These are phyloP conservation scores for Noccaea bulbosa DNA, from an alignment of 345 rosid species.

Conservation along the genomic window DNA sequence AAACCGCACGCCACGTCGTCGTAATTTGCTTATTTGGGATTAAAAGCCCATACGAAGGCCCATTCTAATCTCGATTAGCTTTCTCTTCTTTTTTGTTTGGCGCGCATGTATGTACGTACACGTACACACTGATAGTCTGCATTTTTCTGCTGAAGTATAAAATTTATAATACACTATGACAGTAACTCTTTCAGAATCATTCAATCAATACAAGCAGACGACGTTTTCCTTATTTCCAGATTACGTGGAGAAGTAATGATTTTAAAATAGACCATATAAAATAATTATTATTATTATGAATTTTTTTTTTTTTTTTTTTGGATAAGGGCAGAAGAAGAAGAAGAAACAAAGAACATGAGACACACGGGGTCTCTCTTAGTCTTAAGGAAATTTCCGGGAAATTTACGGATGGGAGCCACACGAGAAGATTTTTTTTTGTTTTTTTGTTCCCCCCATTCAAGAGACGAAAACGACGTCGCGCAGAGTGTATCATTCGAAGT, in stretches of 20 bases:
- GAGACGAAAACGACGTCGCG: constrained; percentile 29
- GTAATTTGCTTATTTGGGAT: neutral
- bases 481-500: neutral
- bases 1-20: neutral
- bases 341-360: constrained; percentile 10
- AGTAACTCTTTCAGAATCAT: constrained; percentile 1
- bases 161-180: too few species aligned
- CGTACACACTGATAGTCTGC: neutral
- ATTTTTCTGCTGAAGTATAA: too few species aligned
- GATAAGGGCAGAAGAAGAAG: constrained; percentile 1
- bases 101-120: too few species aligned
- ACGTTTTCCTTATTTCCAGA: neutral
- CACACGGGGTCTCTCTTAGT: neutral
- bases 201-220: neutral
- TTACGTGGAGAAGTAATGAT: neutral
- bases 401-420: constrained; percentile 30
- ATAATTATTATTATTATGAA: too few species aligned
- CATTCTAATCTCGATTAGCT: neutral
- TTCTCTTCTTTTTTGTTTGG: neutral
- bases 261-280: neutral
- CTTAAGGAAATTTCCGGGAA: constrained; percentile 40
- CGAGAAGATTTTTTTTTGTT: neutral
- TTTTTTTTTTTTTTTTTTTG: neutral
- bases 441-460: neutral
- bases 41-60: constrained; percentile 19